phyloP scores from a whole-genome alignment of 2,329 filamentous ascomycete species.

The Colletotrichum sp. region DNA sequence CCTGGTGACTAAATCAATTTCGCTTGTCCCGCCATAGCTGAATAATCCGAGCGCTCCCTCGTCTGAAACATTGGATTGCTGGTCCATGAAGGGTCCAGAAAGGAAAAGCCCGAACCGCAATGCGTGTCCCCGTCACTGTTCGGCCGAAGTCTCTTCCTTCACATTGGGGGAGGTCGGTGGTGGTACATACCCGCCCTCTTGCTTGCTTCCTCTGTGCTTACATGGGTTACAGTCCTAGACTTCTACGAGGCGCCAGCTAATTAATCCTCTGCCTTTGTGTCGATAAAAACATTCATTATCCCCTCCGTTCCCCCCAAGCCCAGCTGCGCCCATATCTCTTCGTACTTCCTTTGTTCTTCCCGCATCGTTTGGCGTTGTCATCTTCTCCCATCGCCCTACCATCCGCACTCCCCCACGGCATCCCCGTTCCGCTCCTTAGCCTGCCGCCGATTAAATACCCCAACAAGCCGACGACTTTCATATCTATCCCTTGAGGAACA shows the following conservation, averaged over 20 bases:
- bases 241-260: neutral
- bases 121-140: neutral
- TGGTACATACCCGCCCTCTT: neutral
- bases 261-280: neutral
- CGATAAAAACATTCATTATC: conserved; percentile 3
- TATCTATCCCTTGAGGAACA: neutral
- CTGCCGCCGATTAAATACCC: neutral
- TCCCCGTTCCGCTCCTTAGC: neutral
- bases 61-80: conserved; percentile 19
- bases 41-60: conserved; percentile 13
- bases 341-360: neutral
- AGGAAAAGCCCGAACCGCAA: neutral
- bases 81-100: neutral
- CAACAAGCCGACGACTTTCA: neutral
- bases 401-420: conserved; percentile 19
- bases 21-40: neutral
- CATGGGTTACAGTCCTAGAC: neutral
- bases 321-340: neutral
- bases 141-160: neutral
- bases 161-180: neutral
- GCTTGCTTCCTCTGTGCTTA: neutral
- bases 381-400: neutral
- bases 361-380: neutral
- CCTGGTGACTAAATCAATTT: neutral
- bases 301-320: neutral